phyloP scores from a whole-genome alignment of 441 rosid genomes.

The Mallotus japonicus region DNA sequence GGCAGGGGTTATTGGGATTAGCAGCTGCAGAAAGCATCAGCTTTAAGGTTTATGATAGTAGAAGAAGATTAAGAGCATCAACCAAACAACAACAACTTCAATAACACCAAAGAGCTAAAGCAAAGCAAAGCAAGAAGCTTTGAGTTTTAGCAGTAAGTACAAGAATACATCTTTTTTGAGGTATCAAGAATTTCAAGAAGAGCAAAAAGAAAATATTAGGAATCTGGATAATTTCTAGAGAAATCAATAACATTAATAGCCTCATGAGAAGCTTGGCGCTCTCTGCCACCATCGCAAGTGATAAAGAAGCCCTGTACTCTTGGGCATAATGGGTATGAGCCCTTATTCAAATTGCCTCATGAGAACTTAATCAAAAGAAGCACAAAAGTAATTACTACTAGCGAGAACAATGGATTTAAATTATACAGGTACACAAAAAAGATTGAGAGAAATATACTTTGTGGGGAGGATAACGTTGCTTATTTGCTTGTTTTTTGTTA shows the following conservation, averaged over 20 bases:
- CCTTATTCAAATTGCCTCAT: constrained; percentile 85
- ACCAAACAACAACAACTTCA: constrained; percentile 23
- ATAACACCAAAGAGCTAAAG: not conserved
- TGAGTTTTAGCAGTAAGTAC: not conserved
- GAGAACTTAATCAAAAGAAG: not conserved
- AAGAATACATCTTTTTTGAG: not conserved
- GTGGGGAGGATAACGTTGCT: constrained; percentile 66
- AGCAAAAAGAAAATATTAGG: constrained; percentile 26
- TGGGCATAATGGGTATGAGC: constrained; percentile 72
- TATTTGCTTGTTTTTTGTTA: constrained; percentile 6
- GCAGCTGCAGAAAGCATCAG: constrained; percentile 41
- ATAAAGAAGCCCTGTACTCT: constrained; percentile 89
- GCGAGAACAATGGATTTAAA: too few species aligned
- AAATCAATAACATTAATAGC: constrained; percentile 50
- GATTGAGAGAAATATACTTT: constrained; percentile 35
- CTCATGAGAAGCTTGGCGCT: constrained; percentile 81
- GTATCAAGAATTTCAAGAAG: constrained; percentile 10
- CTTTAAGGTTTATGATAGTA: constrained; percentile 41
- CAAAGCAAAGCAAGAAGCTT: constrained; percentile 20
- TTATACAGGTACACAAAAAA: not conserved
- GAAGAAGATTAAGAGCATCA: constrained; percentile 31
- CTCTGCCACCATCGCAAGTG: constrained; percentile 90
- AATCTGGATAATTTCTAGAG: constrained; percentile 44
- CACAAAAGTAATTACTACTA: not conserved
- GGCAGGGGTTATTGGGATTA: constrained; percentile 55